Conservation (phyloP, 1,284 basidiomycete genomes). For the Irpex sp. region DNA sequence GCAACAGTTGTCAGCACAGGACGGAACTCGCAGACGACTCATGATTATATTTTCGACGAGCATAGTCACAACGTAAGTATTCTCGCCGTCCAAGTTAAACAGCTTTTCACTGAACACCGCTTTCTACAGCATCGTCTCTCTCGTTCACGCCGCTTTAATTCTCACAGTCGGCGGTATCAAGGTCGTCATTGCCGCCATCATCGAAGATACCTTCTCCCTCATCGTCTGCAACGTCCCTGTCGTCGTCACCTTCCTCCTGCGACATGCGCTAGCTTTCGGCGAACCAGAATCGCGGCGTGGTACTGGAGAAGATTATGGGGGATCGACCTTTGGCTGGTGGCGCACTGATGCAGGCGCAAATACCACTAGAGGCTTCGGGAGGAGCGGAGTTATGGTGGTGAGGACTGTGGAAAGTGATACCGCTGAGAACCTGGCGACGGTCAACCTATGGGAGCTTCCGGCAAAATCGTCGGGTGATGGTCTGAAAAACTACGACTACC, state of each 20-base stretch:
- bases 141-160: constrained; percentile 37
- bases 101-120: too few relatives aligned
- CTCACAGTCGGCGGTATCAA: constrained; percentile 27
- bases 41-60: too few relatives aligned
- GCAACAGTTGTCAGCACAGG: too few relatives aligned
- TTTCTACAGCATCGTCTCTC: constrained; percentile 28
- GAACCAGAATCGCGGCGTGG: neutral
- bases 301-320: neutral
- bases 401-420: constrained; percentile 5
- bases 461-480: neutral
- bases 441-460: constrained; percentile 11
- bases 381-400: neutral
- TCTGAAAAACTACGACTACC: too few relatives aligned
- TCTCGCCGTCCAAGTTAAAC: too few relatives aligned
- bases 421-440: constrained; percentile 8
- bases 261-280: neutral
- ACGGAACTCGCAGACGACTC: too few relatives aligned
- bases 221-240: constrained; percentile 40
- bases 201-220: constrained; percentile 37
- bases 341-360: constrained; percentile 6
- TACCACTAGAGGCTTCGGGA: neutral
- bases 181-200: constrained; percentile 35
- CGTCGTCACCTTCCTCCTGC: constrained; percentile 30
- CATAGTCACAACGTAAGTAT: too few relatives aligned
- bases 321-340: constrained; percentile 6